Conservation (phyloP, 345 rosid species). For the Gossypium herbaceum region DNA sequence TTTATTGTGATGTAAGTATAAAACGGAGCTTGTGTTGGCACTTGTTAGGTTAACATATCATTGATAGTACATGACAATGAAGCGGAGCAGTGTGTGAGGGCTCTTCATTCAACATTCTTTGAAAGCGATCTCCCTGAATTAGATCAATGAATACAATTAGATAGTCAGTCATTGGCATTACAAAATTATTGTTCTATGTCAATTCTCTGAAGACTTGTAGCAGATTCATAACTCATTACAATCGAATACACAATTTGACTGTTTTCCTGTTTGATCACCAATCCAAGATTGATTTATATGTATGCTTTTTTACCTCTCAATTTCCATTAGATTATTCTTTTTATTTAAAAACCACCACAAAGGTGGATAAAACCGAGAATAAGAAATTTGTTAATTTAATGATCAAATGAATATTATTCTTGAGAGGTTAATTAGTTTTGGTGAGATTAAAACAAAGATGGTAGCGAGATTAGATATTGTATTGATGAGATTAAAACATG, state of each 20-base stretch:
- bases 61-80: constrained; percentile 78
- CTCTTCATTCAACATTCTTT: constrained; percentile 76
- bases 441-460: no score
- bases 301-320: no score
- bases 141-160: background rate
- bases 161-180: background rate
- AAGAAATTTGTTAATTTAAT: no score
- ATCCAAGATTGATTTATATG: no score
- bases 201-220: background rate
- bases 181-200: background rate
- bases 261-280: background rate
- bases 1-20: background rate
- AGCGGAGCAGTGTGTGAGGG: constrained; percentile 80
- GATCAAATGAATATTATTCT: no score
- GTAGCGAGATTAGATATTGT: no score
- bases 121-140: constrained; percentile 38
- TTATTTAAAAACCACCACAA: no score
- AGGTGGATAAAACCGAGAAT: no score
- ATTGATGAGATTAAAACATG: no score
- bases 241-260: background rate
- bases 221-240: background rate
- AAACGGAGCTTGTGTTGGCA: background rate
- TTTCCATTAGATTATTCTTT: no score
- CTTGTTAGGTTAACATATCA: constrained; percentile 76
- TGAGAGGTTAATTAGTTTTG: no score